These are phyloP conservation scores for Fusarium sp. DNA, from an alignment of 2,329 filamentous ascomycete species.

Conservation along the genomic window DNA sequence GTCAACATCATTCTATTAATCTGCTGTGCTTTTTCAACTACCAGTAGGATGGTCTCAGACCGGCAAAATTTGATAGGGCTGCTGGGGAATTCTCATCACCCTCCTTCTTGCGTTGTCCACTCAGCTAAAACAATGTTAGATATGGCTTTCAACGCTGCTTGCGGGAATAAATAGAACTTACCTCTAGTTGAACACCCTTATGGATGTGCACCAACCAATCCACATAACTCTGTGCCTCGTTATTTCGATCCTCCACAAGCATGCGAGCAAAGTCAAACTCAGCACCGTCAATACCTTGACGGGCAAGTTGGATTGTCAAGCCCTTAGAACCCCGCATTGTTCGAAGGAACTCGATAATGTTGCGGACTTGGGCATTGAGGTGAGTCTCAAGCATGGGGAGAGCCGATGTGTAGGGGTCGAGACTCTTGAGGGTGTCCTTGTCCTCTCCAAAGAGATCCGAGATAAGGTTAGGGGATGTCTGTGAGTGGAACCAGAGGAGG, in stretches of 20 bases:
- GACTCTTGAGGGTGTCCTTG: slow-evolving; percentile 74
- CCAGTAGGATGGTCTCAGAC: slow-evolving; percentile 72
- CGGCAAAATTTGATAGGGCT: slow-evolving; percentile 68
- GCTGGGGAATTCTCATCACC: slow-evolving; percentile 63
- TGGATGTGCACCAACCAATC: slow-evolving; percentile 98
- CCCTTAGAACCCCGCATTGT: slow-evolving; percentile 87
- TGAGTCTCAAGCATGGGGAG: slow-evolving; percentile 91
- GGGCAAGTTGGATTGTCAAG: slow-evolving; percentile 87
- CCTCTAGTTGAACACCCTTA: slow-evolving; percentile 91
- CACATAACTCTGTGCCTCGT: slow-evolving; percentile 97
- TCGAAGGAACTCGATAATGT: slow-evolving; percentile 89
- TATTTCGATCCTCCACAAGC: slow-evolving; percentile 94
- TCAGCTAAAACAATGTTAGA: slow-evolving; percentile 62
- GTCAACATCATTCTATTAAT: slow-evolving; percentile 30
- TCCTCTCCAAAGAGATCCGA: slow-evolving; percentile 89
- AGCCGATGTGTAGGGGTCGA: slow-evolving; percentile 85
- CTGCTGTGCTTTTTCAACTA: slow-evolving; percentile 51
- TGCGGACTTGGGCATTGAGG: slow-evolving; percentile 93
- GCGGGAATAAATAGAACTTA: slow-evolving; percentile 55
- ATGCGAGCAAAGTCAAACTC: slow-evolving; percentile 96
- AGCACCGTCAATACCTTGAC: slow-evolving; percentile 92
- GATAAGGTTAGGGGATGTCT: slow-evolving; percentile 92
- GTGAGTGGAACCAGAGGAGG: slow-evolving; percentile 90
- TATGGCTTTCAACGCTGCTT: background rate
- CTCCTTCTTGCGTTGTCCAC: slow-evolving; percentile 79